Base-by-base conservation (phyloP, 805 yeast genomes). In the Kuraishia cidri region DNA sequence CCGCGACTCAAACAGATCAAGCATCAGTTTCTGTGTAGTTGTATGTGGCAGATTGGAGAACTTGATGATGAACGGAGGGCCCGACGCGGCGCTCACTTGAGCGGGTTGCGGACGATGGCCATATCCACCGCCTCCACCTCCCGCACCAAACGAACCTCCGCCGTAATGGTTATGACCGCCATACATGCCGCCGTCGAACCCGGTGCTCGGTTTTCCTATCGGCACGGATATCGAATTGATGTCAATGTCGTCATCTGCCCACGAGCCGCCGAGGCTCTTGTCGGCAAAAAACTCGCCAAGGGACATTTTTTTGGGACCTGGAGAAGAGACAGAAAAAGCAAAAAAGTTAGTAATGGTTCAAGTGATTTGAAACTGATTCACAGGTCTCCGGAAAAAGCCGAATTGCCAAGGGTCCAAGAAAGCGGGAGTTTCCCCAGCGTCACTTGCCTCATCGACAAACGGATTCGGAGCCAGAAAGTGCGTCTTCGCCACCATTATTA, bases 201-300 rank as follows among this genome's bases (percentile, higher is more conserved):
- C 14, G 6, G 19, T 4, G 6, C 14, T 4, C n/a, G 19, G 30
- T 17, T 19, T 27, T 19, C 37, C 32, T 14, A 58, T 50, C 18
- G 72, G 67, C 8, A 72, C 69, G 26, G 72, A 71, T 43, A 76
- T 73, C 24, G 79, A 68, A 26, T 68, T 66, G 54, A 76, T 58
- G 47, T 77, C 85, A 36, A 77, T 72, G 45, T 76, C 82, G 47
- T 72, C 83, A 43, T 77, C 84, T 12, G 82, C 83, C 85, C 85
- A 77, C 6, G 75, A 69, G 18, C 69, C 68, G 11, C 74, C 75
- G 25, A 64, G 45, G 26, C 60, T 47, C 30, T 63, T 60, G 38
- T 64, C 69, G 18, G 61, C 64, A 33, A 60, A 51, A 45, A 66
- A 66, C 40, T 65, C 72, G 37, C 60, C 60, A 18, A 66, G 47